These are phyloP conservation scores for Jamesozyma gamospora DNA, from an alignment of 805 yeast species.

Conservation along the genomic window DNA sequence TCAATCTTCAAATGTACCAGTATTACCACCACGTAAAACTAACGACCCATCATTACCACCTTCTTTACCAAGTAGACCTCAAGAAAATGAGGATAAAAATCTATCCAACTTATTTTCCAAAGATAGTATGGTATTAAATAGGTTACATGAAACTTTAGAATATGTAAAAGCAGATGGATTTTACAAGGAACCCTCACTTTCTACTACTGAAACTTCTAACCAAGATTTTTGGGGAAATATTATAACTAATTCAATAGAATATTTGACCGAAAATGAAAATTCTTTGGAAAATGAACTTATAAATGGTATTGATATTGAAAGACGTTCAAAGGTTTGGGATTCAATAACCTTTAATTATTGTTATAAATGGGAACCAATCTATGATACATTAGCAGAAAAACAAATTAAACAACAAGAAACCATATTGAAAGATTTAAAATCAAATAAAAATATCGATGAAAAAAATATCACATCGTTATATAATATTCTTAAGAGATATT, in stretches of 20 bases:
- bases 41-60: background rate
- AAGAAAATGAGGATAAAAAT: background rate
- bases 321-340: slow-evolving; percentile 7
- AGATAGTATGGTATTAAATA: slow-evolving; percentile 3
- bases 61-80: background rate
- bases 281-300: slow-evolving; percentile 3
- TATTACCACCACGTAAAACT: background rate
- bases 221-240: slow-evolving; percentile 2
- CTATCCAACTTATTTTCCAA: background rate
- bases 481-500: slow-evolving; percentile 70
- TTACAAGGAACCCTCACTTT: slow-evolving; percentile 1
- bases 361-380: slow-evolving; percentile 7
- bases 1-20: background rate
- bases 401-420: background rate
- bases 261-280: background rate
- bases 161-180: slow-evolving; percentile 4
- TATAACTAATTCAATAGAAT: slow-evolving; percentile 3
- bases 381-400: slow-evolving; percentile 3
- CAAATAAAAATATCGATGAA: background rate
- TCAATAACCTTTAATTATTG: slow-evolving; percentile 3
- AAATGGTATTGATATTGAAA: slow-evolving; percentile 1
- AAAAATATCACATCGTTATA: slow-evolving; percentile 30
- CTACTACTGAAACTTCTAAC: background rate
- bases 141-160: slow-evolving; percentile 5
- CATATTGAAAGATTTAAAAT: background rate